These are phyloP conservation scores for Yarrowia deformans DNA, from an alignment of 805 yeast genomes.

Conservation along the genomic window DNA sequence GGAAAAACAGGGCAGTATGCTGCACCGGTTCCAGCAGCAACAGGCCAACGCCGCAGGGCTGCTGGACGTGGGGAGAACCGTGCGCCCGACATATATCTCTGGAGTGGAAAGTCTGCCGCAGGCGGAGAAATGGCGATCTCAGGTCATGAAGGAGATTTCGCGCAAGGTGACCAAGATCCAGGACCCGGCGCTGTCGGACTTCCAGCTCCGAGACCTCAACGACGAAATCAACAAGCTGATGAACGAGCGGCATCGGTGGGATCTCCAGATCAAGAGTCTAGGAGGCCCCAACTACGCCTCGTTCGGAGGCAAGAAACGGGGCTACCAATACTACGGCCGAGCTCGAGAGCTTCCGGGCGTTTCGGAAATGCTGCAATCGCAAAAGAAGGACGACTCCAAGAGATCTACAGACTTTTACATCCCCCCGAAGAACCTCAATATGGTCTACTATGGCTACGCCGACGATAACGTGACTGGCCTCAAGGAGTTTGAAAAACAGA, in stretches of 20 bases:
- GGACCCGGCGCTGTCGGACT: slow-evolving; percentile 64
- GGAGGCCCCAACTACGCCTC: slow-evolving; percentile 75
- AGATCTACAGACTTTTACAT: slow-evolving; percentile 40
- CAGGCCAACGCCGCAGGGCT: slow-evolving; percentile 67
- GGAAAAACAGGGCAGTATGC: slow-evolving; percentile 76
- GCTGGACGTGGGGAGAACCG: slow-evolving; percentile 60
- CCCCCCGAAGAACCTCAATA: slow-evolving; percentile 43
- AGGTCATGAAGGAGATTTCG: slow-evolving; percentile 69
- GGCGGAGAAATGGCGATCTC: slow-evolving; percentile 74
- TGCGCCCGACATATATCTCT: slow-evolving; percentile 67
- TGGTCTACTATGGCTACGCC: slow-evolving; percentile 48
- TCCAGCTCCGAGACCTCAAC: slow-evolving; percentile 73
- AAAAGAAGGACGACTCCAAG: slow-evolving; percentile 43
- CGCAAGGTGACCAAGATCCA: slow-evolving; percentile 66
- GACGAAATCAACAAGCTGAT: slow-evolving; percentile 73
- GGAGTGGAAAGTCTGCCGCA: slow-evolving; percentile 63
- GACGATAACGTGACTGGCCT: slow-evolving; percentile 43
- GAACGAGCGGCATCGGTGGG: slow-evolving; percentile 80
- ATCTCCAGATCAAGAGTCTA: slow-evolving; percentile 67
- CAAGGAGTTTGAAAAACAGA: slow-evolving; percentile 25
- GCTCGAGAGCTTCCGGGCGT: slow-evolving; percentile 84
- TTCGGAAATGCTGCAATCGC: slow-evolving; percentile 55
- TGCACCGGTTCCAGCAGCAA: slow-evolving; percentile 69
- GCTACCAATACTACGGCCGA: slow-evolving; percentile 80
- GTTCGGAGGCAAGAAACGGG: slow-evolving; percentile 52